Base-by-base conservation (phyloP, 2,329 filamentous ascomycete genomes). In the Seiridium unicorne region DNA sequence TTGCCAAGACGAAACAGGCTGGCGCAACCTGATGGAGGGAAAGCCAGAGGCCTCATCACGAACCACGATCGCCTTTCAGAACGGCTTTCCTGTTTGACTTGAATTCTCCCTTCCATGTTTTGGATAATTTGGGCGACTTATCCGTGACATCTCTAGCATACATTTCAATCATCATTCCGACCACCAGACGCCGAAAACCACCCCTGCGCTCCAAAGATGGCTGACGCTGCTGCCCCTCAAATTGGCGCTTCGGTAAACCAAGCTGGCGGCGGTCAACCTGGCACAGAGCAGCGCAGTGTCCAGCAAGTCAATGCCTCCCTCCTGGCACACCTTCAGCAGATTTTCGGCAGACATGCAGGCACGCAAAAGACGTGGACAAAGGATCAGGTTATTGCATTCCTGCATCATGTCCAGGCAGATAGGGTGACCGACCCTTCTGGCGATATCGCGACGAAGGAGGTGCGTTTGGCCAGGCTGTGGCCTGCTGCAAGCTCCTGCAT, bases 191-290 rank as follows among this genome's bases (percentile, higher is more conserved):
- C 8, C 46, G 46, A 48, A 26, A 26, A 26, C 2, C 18, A 26
- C 18, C 18, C 18, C 18, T 26, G 18, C 18, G 18, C 18, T 26
- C 18, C 9, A 38, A 44, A 55, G 11, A 57, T 57, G 55, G 42
- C 42, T 11, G 55, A 44, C 34, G 35, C 34, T 26, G 18, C 44
- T 32, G 10, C 55, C 34, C 34, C 36, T 46, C 49, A 48, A 10
- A 13, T 47, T 40, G 65, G 62, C 5, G 71, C 74, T 51, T 69
- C 76, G 35, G 55, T 73, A 55, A 74, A 72, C 60, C 79, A 81
- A 62, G 80, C 80, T 9, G 81, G 81, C 60, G 82, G 81, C 62
- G 81, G 80, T 47, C 75, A 68, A 42, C 63, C 77, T 36, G 78
- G 76, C 64, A 76, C 76, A 47, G 72, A 76, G 54, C 68, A 75